Evolutionary conservation across 1,284 basidiomycete species (phyloP).

Genomic region (Agroathelia rolfsii): DNA sequence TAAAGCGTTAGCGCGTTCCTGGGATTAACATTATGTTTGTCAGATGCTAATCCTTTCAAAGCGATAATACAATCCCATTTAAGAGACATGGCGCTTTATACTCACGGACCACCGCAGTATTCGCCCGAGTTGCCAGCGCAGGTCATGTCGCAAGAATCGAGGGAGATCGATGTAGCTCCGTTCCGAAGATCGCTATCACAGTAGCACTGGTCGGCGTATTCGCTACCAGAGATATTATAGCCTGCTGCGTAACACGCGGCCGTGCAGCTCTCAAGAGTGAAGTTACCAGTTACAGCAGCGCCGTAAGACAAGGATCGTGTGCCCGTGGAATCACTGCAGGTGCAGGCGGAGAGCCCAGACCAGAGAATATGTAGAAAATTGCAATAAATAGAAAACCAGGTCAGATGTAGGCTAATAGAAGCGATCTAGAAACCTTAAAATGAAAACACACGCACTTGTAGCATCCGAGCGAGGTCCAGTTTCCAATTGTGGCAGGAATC

Average conservation of each 20-base stretch:
- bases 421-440: too few relatives aligned
- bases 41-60: too few relatives aligned
- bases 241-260: conserved; percentile 51
- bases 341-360: too few relatives aligned
- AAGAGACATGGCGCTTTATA: too few relatives aligned
- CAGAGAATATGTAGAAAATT: too few relatives aligned
- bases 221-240: conserved; percentile 45
- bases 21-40: too few relatives aligned
- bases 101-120: conserved; percentile 66
- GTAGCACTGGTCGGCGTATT: conserved; percentile 39
- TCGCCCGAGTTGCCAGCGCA: conserved; percentile 50
- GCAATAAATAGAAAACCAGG: too few relatives aligned
- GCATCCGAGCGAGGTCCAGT: conserved; percentile 58
- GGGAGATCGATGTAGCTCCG: conserved; percentile 34
- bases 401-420: too few relatives aligned
- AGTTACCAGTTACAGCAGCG: conserved; percentile 29
- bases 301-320: conserved; percentile 39
- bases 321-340: conserved; percentile 37
- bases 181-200: conserved; percentile 40
- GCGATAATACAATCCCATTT: too few relatives aligned
- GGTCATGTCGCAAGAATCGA: conserved; percentile 50
- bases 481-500: conserved; percentile 40
- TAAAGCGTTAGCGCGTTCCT: conserved; percentile 44
- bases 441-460: conserved; percentile 53
- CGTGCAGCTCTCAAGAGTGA: conserved; percentile 51